A percentile compares a stretch with the other conserved stretches of the same genome.
Conservation (phyloP, 1,139 yeast genomes). For the Chernovozyma sophiae-reginae region DNA sequence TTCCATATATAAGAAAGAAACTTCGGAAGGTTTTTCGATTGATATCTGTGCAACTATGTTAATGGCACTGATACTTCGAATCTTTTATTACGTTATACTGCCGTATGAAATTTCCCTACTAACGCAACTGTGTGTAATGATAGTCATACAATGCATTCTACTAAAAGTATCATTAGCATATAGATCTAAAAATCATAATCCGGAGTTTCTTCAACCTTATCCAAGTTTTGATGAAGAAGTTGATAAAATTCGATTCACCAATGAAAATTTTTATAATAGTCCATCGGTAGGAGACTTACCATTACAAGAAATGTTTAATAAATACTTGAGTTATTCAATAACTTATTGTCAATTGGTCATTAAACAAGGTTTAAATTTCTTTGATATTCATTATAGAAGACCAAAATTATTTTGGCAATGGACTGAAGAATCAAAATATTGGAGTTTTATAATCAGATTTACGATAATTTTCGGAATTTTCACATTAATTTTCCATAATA, state of each 20-base stretch:
- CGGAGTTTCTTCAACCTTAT: slow-evolving; percentile 35
- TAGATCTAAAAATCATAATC: slow-evolving; percentile 43
- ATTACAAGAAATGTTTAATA: slow-evolving; percentile 4
- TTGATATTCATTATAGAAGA: slow-evolving; percentile 66
- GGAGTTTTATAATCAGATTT: slow-evolving; percentile 62
- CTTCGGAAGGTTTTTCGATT: slow-evolving; percentile 76
- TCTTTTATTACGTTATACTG: slow-evolving; percentile 69
- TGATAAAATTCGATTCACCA: slow-evolving; percentile 4
- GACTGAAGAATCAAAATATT: slow-evolving; percentile 57
- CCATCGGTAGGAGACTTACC: background rate
- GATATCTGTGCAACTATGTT: slow-evolving; percentile 92
- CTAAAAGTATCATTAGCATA: slow-evolving; percentile 60
- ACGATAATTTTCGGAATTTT: slow-evolving; percentile 32
- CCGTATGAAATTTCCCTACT: slow-evolving; percentile 77
- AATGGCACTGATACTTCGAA: slow-evolving; percentile 67
- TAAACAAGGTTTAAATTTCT: slow-evolving; percentile 46
- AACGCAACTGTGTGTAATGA: slow-evolving; percentile 76
- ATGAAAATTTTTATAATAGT: slow-evolving; percentile 4
- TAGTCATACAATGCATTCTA: slow-evolving; percentile 63
- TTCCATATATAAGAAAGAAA: slow-evolving; percentile 57
- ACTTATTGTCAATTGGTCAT: slow-evolving; percentile 10
- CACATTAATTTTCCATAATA: slow-evolving; percentile 42
- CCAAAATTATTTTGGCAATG: slow-evolving; percentile 84
- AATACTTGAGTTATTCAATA: background rate
- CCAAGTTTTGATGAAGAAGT: slow-evolving; percentile 6